Evolutionary conservation across 164 flowering plant species (phyloP).

Genomic region (Piper longum): DNA sequence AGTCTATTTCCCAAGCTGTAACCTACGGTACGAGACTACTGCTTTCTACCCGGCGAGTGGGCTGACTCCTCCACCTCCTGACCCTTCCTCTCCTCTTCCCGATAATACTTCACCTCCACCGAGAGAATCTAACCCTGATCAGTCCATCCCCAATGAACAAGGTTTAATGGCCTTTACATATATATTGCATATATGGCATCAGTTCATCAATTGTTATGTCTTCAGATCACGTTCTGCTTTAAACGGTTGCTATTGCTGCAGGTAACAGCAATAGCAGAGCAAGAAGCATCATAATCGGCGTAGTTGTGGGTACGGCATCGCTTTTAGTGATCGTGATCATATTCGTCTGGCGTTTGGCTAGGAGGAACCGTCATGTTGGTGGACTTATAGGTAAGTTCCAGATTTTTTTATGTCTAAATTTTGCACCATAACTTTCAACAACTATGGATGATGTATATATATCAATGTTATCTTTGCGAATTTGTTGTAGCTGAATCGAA

Average conservation of each 20-base stretch:
- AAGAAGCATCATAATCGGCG: not conserved
- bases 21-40: conserved; percentile 2
- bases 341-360: not conserved
- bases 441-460: not conserved
- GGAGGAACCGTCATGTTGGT: not conserved
- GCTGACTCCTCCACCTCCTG: not conserved
- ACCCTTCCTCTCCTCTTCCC: not conserved
- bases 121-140: no score
- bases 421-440: not conserved
- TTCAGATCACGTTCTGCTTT: not conserved
- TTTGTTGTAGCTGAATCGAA: not conserved
- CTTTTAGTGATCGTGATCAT: not conserved
- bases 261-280: not conserved
- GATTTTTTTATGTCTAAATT: not conserved
- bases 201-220: not conserved
- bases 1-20: not conserved
- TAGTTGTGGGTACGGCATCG: not conserved
- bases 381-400: not conserved
- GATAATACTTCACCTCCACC: not conserved
- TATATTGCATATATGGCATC: not conserved
- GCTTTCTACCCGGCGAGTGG: conserved; percentile 1
- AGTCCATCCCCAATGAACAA: not conserved
- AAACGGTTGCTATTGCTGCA: not conserved
- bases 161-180: not conserved
- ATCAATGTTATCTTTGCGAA: not conserved